Base-by-base conservation (phyloP, 805 yeast species). In the Teunomyces panamensis region DNA sequence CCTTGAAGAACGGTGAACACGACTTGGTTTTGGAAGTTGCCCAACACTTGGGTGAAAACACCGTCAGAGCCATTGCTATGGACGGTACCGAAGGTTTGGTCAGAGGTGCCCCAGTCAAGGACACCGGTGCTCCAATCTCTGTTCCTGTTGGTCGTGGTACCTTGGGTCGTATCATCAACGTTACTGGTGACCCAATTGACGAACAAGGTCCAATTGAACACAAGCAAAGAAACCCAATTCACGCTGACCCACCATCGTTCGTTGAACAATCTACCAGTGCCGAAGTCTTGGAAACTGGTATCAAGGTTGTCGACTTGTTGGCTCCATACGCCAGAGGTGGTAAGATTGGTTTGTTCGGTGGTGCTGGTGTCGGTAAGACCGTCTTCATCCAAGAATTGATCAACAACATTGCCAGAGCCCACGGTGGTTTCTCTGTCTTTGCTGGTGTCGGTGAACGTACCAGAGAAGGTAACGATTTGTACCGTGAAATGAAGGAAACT, bases 291-390 rank as follows among this genome's bases (percentile, higher is more conserved):
- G 99, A 91, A 82, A 92, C 99, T 59, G 97, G 99, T 89, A 92
- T 92, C 75, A 92, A 92, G 85, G 99, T 92, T 77, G 99, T 92
- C 80, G 99, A 92, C 75, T 83, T 92, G 72, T 84, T 92, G 63
- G 99, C 99, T 64, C 99, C 99, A 65, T 92, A 92, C 83, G 98
- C 99, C 73, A 90, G 97, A 89, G 99, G 99, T 89, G 99, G 99
- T 89, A 92, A 92, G 86, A 92, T 92, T 89, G 99, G 99, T 86
- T 85, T 92, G 72, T 92, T 92, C 87, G 99, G 99, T 83, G 99
- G 99, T 92, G 99, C 99, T 77, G 99, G 99, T 92, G 99, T 92
- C 88, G 99, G 99, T 81, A 92, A 92, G 80, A 92, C 99, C 77
- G 99, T 92, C 58, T 92, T 92, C 81, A 92, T 92, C 80, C 99